Evolutionary conservation across 2,329 filamentous ascomycete species (phyloP), one percentile per base, ranked within the genome.

Genomic region (Cryphonectria parasitica): DNA sequence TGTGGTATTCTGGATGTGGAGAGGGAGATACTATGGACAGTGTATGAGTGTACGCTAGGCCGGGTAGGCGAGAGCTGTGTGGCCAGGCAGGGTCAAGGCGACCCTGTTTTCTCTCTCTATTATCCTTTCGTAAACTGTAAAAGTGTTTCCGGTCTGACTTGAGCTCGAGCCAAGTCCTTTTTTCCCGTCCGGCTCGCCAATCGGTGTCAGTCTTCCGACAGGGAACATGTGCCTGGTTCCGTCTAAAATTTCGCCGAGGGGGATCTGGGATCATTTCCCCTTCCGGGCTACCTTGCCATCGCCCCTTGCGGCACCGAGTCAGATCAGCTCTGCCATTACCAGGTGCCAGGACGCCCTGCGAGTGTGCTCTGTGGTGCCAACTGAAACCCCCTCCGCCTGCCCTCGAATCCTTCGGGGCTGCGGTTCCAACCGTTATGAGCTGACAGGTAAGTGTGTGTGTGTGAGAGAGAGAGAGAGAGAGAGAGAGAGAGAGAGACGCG

Each of bases 161-260:
- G 31, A 39, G 11, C 7, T 19, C 34, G 58, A 61, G 34, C 22
- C 5, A 45, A 45, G 22, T n/a, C 45, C 22, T n/a, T 49, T 10
- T 3, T 7, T 34, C 19, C 19, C 17, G 17, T 34, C 54, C 17
- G 58, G 34, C 31, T 22, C 58, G 31, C 58, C 58, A 61, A 61
- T 61, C 58, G 58, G 58, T 61, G 58, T 34, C 22, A n/a, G 58
- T 39, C 58, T 19, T 39, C 58, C 13, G 31, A 61, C 58, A 61
- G 19, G 58, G 58, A 61, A 61, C 17, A 17, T 61, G 17, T 61
- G 58, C 58, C 31, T 34, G 58, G 22, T 49, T 39, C 34, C 58
- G 34, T 61, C 58, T 61, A 11, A 61, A 61, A 61, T 61, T 61
- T 61, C 58, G 58, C 58, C 58, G 58, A 61, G 58, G 22, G 39